Percentiles rank a stretch among this genome's conserved stretches.
Evolutionary conservation across 139 green algal genomes (phyloP).

Genomic region (Asterochloris erici): DNA sequence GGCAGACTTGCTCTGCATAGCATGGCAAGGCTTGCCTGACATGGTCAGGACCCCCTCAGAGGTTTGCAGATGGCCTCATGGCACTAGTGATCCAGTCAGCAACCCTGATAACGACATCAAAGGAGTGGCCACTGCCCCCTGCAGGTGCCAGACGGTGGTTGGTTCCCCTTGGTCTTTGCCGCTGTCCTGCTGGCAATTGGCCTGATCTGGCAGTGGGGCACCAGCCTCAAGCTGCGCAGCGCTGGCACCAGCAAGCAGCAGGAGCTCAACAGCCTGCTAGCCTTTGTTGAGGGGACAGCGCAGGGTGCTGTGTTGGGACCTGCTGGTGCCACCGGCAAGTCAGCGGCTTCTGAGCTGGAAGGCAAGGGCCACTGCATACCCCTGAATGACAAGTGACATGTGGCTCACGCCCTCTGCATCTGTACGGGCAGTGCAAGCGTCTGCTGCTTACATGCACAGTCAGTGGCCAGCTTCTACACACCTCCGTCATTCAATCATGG

Average conservation of each 20-base stretch:
- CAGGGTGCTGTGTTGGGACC: not conserved
- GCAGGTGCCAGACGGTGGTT: conserved; percentile 16
- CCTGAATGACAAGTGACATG: not conserved
- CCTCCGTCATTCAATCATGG: too few species aligned
- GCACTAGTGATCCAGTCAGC: not conserved
- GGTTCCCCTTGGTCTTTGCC: conserved; percentile 14
- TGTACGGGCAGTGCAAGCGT: too few species aligned
- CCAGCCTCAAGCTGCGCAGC: not conserved
- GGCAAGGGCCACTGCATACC: not conserved
- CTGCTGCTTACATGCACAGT: too few species aligned
- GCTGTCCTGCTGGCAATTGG: not conserved
- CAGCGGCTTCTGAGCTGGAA: not conserved
- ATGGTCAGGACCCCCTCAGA: not conserved
- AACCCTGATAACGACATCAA: not conserved
- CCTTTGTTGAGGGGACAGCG: not conserved
- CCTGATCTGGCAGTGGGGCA: conserved; percentile 7
- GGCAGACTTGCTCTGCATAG: too few species aligned
- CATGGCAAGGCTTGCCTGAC: not conserved
- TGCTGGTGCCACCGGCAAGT: not conserved
- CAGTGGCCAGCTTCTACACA: too few species aligned
- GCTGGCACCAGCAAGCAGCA: not conserved
- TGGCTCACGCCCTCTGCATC: too few species aligned
- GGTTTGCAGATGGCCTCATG: not conserved
- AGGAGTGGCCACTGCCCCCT: not conserved
- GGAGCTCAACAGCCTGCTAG: not conserved